Evolutionary conservation across 495 filamentous ascomycete species (phyloP).

Genomic region (Lasiosphaeris hirsuta): DNA sequence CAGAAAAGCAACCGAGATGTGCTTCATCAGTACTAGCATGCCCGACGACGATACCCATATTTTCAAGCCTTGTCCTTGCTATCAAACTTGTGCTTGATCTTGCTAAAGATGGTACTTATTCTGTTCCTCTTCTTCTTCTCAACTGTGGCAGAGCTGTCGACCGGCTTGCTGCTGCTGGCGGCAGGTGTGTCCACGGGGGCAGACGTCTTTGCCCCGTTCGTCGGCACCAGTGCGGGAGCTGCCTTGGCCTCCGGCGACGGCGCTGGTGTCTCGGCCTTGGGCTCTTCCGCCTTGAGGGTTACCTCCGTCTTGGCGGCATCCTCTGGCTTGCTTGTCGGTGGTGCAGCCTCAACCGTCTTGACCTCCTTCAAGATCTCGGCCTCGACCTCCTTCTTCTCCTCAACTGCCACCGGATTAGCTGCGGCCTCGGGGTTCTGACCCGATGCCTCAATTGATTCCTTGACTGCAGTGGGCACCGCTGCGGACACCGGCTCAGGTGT

Average conservation of each 20-base stretch:
- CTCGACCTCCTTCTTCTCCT: constrained; percentile 76
- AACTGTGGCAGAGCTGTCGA: constrained; percentile 28
- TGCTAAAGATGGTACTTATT: constrained; percentile 53
- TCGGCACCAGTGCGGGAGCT: constrained; percentile 12
- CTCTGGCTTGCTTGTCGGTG: constrained; percentile 54
- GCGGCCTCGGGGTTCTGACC: constrained; percentile 67
- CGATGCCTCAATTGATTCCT: constrained; percentile 66
- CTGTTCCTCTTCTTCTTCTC: constrained; percentile 59
- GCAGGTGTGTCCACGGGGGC: constrained; percentile 9
- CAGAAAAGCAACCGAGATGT: constrained; percentile 10
- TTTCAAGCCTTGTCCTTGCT: constrained; percentile 27
- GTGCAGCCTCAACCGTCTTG: constrained; percentile 50
- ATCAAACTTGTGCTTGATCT: constrained; percentile 55
- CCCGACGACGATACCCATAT: constrained; percentile 18
- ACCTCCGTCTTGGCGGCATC: constrained; percentile 2
- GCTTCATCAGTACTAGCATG: neutral
- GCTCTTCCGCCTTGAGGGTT: constrained; percentile 2
- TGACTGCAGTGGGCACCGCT: constrained; percentile 68
- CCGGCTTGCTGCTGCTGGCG: constrained; percentile 26
- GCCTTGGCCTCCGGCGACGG: constrained; percentile 16
- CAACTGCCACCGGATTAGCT: constrained; percentile 61
- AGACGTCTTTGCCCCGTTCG: constrained; percentile 24
- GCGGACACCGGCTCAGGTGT: constrained; percentile 37
- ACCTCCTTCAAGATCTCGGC: constrained; percentile 57
- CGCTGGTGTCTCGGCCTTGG: neutral